Evolutionary conservation across 495 filamentous ascomycete species (phyloP).

Genomic region (Penicillium goetzii): DNA sequence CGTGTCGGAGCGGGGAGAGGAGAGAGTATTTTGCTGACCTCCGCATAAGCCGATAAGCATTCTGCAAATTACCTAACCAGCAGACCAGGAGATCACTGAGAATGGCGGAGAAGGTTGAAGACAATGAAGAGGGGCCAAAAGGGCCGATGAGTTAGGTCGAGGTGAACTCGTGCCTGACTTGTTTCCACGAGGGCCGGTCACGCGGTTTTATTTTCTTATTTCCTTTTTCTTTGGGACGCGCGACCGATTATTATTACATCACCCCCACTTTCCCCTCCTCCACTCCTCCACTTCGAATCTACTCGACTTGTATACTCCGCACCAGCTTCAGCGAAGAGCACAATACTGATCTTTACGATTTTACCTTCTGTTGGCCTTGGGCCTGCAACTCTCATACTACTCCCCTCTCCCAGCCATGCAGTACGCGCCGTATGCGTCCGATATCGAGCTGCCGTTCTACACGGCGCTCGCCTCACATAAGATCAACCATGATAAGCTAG

Average conservation of each 20-base stretch:
- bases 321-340: slow-evolving; percentile 1
- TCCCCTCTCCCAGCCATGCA: slow-evolving; percentile 37
- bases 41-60: slow-evolving; percentile 97
- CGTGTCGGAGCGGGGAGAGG: slow-evolving; percentile 6
- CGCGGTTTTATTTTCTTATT: slow-evolving; percentile 14
- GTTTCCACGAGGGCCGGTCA: slow-evolving; percentile 14
- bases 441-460: slow-evolving; percentile 95
- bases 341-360: neutral
- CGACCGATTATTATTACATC: slow-evolving; percentile 12
- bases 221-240: slow-evolving; percentile 16
- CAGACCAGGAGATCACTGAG: neutral
- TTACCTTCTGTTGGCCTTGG: neutral
- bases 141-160: neutral
- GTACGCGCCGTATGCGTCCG: slow-evolving; percentile 87
- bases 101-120: neutral
- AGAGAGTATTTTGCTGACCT: slow-evolving; percentile 54
- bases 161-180: slow-evolving; percentile 3
- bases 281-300: neutral
- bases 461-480: slow-evolving; percentile 84
- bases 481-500: slow-evolving; percentile 94
- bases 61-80: slow-evolving; percentile 18
- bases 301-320: slow-evolving; percentile 1
- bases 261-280: slow-evolving; percentile 17
- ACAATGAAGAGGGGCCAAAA: neutral
- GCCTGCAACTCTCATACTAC: neutral